Base-by-base conservation (phyloP, 2,329 filamentous ascomycete genomes). In the Thelonectria discophora region DNA sequence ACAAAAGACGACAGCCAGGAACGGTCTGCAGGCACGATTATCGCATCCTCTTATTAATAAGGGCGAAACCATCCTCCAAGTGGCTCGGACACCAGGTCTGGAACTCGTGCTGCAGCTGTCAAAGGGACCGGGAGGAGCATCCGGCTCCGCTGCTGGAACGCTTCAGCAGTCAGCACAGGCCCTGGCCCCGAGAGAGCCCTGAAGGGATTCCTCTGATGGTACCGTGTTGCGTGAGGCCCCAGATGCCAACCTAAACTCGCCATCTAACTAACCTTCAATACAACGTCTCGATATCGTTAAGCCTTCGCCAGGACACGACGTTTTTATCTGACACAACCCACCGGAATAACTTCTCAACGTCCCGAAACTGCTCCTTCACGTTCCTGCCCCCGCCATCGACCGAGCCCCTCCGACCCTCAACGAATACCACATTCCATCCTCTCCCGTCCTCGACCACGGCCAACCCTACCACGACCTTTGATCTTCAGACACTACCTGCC, bases 111-210 rank as follows among this genome's bases (percentile, higher is more conserved):
- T 47, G 42, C 49, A 59, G 43, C 49, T 59, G 56, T 59, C 56
- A 53, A 43, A 54, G 42, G 57, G 40, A 18, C 32, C 53, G 48
- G 48, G 49, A 59, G 43, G 17, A 42, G 24, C 43, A 42, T 42
- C 12, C n/a, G 37, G 37, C 12, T 18, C 40, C 20, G 30, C 32
- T 52, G 15, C 17, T 27, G 51, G 50, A 45, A 50, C 57, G 58
- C 52, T 40, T 51, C 58, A 55, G 51, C 55, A 55, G 58, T 60
- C 58, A 60, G 58, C 54, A 46, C 58, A 59, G 57, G 58, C 58
- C 58, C 53, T 27, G 53, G 52, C 27, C 48, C 47, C 52, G 39
- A 43, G 45, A 20, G 21, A 24, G 21, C 21, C 21, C 21, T 24
- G 21, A 24, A 49, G 42, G 42, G 47, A 34, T 13, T 20, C 30